A percentile compares a stretch with the other conserved stretches of the same genome.
phyloP scores from a whole-genome alignment of 106 monocot genomes.

The Dendrobium catenatum region DNA sequence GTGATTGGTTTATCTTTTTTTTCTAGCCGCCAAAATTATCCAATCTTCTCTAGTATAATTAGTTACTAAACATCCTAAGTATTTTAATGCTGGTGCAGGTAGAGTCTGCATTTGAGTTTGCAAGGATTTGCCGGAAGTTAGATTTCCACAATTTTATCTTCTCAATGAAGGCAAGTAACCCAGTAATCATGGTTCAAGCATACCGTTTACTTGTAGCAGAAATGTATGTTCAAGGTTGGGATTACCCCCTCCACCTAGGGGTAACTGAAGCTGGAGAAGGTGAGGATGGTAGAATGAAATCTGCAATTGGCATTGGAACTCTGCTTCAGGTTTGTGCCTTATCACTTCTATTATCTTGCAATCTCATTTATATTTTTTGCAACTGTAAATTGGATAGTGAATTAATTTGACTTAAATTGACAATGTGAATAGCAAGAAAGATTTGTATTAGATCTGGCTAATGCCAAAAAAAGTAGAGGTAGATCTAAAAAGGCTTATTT shows the following conservation, averaged over 20 bases:
- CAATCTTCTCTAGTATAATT: neutral
- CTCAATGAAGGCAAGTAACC: slow-evolving; percentile 99
- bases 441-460: neutral
- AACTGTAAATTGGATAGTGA: neutral
- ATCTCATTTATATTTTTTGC: neutral
- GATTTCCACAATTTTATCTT: slow-evolving; percentile 99
- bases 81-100: slow-evolving; percentile 48
- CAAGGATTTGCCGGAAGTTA: slow-evolving; percentile 89
- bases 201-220: slow-evolving; percentile 96
- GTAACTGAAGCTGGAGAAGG: slow-evolving; percentile 99
- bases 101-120: slow-evolving; percentile 99
- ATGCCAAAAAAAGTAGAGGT: too few species aligned
- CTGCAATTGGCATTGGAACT: slow-evolving; percentile 98
- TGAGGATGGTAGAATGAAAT: slow-evolving; percentile 99
- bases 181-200: slow-evolving; percentile 97
- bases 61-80: neutral
- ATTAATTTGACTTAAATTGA: slow-evolving; percentile 1
- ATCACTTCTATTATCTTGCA: neutral
- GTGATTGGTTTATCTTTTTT: slow-evolving; percentile 29
- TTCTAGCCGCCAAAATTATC: neutral
- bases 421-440: neutral
- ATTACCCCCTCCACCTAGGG: slow-evolving; percentile 97
- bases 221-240: slow-evolving; percentile 99
- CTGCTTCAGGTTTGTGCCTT: slow-evolving; percentile 73
- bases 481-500: too few species aligned